Conservation (phyloP, 106 monocot genomes). For the Platanthera zijinensis region DNA sequence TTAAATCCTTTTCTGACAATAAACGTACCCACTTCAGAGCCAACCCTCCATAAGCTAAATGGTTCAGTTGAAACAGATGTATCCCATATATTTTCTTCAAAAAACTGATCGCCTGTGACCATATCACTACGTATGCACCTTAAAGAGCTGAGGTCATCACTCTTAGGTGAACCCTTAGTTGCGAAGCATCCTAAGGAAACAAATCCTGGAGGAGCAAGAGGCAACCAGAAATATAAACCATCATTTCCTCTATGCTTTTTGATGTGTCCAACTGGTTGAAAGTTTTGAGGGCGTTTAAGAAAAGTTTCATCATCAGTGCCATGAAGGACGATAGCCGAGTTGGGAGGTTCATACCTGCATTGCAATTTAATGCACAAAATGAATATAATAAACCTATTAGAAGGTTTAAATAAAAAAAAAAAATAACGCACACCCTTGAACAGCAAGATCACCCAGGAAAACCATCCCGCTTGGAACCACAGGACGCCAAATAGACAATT, state of each 20-base stretch:
- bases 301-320: conserved; percentile 55
- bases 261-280: conserved; percentile 67
- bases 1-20: conserved; percentile 77
- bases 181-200: conserved; percentile 86
- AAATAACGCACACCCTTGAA: conserved; percentile 53
- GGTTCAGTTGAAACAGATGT: conserved; percentile 39
- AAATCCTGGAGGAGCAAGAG: conserved; percentile 87
- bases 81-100: conserved; percentile 93
- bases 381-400: neutral
- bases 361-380: conserved; percentile 1
- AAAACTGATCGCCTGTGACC: conserved; percentile 68
- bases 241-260: conserved; percentile 56
- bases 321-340: conserved; percentile 55
- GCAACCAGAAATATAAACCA: conserved; percentile 74
- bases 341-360: conserved; percentile 90
- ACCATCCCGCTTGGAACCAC: conserved; percentile 65
- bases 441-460: conserved; percentile 88
- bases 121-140: conserved; percentile 94
- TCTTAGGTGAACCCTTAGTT: conserved; percentile 57
- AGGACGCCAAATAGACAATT: conserved; percentile 93
- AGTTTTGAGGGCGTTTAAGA: conserved; percentile 59
- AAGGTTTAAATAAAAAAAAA: neutral
- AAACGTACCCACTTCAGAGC: conserved; percentile 65
- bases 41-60: conserved; percentile 89
- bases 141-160: conserved; percentile 43